phyloP scores from a whole-genome alignment of 495 filamentous ascomycete species.

The Penicillium fimorum region DNA sequence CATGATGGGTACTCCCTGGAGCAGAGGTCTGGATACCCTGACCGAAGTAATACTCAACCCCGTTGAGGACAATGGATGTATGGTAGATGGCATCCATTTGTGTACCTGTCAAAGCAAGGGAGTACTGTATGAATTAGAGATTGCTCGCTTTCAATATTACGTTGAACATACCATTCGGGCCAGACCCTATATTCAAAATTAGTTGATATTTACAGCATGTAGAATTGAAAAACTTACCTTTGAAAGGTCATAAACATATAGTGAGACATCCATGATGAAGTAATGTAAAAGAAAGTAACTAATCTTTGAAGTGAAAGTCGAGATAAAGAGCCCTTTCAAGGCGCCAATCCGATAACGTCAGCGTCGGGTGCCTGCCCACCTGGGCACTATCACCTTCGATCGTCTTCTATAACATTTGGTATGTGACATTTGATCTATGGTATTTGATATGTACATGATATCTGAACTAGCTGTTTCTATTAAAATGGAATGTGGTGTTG shows the following conservation, averaged over 20 bases:
- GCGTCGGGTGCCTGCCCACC: slow-evolving; percentile 22
- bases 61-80: slow-evolving; percentile 78
- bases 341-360: slow-evolving; percentile 42
- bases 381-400: slow-evolving; percentile 29
- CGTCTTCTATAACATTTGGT: slow-evolving; percentile 10
- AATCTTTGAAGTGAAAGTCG: not conserved
- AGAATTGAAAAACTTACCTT: slow-evolving; percentile 44
- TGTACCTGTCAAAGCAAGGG: slow-evolving; percentile 55
- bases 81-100: slow-evolving; percentile 91
- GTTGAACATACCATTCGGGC: slow-evolving; percentile 45
- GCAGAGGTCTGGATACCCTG: slow-evolving; percentile 74
- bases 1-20: slow-evolving; percentile 83
- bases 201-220: not conserved
- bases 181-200: slow-evolving; percentile 29
- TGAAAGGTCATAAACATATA: slow-evolving; percentile 94
- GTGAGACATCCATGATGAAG: slow-evolving; percentile 73
- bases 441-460: not conserved
- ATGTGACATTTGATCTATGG: not conserved
- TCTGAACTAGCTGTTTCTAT: not conserved
- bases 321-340: slow-evolving; percentile 11
- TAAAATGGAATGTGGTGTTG: not conserved
- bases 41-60: slow-evolving; percentile 74
- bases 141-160: slow-evolving; percentile 1
- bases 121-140: slow-evolving; percentile 35
- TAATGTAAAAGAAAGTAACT: not conserved